Base-by-base conservation (phyloP, 2,329 filamentous ascomycete species). In the Pezicula radicicola region DNA sequence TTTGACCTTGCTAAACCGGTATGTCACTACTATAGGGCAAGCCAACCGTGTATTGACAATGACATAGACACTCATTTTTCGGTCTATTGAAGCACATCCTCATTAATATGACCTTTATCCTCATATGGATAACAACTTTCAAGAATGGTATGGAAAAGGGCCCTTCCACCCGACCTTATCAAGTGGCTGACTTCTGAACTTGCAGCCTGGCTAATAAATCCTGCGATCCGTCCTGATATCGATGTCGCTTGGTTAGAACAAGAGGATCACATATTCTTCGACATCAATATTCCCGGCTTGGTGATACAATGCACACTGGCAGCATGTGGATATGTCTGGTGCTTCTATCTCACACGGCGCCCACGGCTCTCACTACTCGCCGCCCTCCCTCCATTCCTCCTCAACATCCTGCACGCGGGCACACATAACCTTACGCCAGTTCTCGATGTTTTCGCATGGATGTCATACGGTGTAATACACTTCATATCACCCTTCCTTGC, bases 381-480 rank as follows among this genome's bases (percentile, higher is more conserved):
- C 12, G 52, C 59, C 6, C 35, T 63, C 1, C 60, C 62, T 33
- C 59, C 60, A 3, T 57, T 64, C 45, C 48, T 55, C 13, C 61
- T 63, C 72, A 96, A 96, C 70, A 94, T 96, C 63, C 81, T 97
- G 49, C 94, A 91, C 25, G 88, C 89, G 33, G 89, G 95, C 72
- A 90, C 92, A 62, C 87, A 89, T 69, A 81, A 87, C 13, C 55
- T 63, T 12, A 57, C 49, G 43, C 49, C 46, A 21, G 48, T 57
- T 12, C 56, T 64, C 44, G 62, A 64, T 54, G 60, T 64, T 8
- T 62, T 64, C 47, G 55, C 92, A 15, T 96, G 92, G 92, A 73
- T 97, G n/a, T 92, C 92, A 0, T 97, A 97, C 66, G 92, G 92
- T 48, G 78, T 97, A 50, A 88, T 89, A 50, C 92, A 97, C 71